Evolutionary conservation across 2,329 filamentous ascomycete species (phyloP), one percentile per base, ranked within the genome.

Genomic region (Phoma sp.): DNA sequence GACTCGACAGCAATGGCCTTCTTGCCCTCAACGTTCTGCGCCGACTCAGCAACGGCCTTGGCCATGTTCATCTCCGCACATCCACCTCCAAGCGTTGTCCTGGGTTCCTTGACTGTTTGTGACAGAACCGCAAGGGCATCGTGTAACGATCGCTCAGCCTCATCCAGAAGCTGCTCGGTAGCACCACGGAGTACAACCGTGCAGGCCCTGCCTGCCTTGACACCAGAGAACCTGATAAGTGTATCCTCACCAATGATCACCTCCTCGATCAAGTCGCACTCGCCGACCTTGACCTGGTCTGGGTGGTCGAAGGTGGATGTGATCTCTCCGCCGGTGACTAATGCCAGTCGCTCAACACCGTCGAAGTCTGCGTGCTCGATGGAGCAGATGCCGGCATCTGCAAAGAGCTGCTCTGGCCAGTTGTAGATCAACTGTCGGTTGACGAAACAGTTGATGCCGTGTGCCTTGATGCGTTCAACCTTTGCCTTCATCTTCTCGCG

Each of bases 371-470:
- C 95, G 76, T 99, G 95, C 81, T 99, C 95, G 67, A 99, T 99
- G 23, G 92, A 96, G 83, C 96, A 91, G 78, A 99, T 98, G 59
- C 95, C 95, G 7, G 93, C 93, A 76, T 99, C 95, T 29, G 93
- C 92, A 73, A 99, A 99, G 39, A 99, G 88, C 80, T 99, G 95
- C 79, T 99, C 95, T 5, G 95, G 95, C 95, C 95, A 99, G 84
- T 99, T 99, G 84, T 99, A 99, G 80, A 99, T 99, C 61, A 99
- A 87, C 77, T 99, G 95, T 67, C 95, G 85, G 85, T 99, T 99
- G 78, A 99, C 96, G 78, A 99, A 99, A 83, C 95, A 98, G 85
- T 99, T 99, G 81, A 99, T 97, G 55, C 95, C 95, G 73, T 99
- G 95, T 39, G 92, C 85, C 85, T 98, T 99, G 81, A 99, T 99